Base-by-base conservation (phyloP, 2,329 filamentous ascomycete species). In the Sarocladium brachiariae region DNA sequence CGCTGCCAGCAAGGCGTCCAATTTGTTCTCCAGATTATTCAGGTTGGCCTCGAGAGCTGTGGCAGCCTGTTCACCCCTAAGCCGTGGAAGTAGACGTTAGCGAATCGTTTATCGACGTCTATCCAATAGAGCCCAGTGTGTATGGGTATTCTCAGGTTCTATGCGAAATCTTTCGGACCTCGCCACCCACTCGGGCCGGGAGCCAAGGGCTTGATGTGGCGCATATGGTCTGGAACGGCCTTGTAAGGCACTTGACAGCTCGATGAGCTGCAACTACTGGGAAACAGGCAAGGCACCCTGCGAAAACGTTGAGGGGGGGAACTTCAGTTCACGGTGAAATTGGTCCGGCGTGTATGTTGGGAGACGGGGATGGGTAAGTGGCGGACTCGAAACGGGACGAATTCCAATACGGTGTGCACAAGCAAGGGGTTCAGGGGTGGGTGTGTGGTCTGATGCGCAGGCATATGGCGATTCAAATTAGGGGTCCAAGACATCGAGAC, bases 1-100 rank as follows among this genome's bases (percentile, higher is more conserved):
- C 21, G 71, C 70, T 14, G 72, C 74, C 19, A 82, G 67, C 19
- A 82, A 65, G 53, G 70, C 70, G 53, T 81, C 77, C n/a, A 82
- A 70, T 59, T 73, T 78, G 58, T 65, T 68, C 62, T 81, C 77
- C 18, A 82, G 68, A 30, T 59, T 72, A 8, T 70, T 67, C 47
- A 82, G 68, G 55, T 75, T 76, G 2, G 71, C 66, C 59, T 82
- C 78, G 16, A 82, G 70, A 25, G 69, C 70, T 10, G 71, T 60
- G 37, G 78, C 78, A 3, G 77, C 67, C 56, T 77, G 72, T 54
- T 82, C 78, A 56, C 78, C 78, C 57, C 75, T 79, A 53, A 33
- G 33, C 13, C 10, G 24, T 8, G 4, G 13, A 16, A 33, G 51
- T 10, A 9, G 11, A 11, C 21, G 18, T 18, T 49, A 33, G 19